A percentile compares a stretch with the other conserved stretches of the same genome.
Conservation (phyloP, 441 rosid species). For the Iberis amara region DNA sequence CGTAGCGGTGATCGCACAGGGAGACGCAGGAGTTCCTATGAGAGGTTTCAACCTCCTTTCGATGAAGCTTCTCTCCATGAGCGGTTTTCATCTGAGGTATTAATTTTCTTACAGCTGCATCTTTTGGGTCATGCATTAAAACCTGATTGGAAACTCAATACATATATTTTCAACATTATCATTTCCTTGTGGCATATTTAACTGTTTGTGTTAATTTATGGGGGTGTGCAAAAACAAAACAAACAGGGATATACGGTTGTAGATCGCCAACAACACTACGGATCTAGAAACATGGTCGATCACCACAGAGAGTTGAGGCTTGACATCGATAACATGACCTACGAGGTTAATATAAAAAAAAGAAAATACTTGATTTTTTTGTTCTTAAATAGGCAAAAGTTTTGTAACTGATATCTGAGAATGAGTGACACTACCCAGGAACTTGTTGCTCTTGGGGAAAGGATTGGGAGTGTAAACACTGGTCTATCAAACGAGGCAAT, state of each 20-base stretch:
- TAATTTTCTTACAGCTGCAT: not conserved
- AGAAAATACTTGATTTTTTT: too few species aligned
- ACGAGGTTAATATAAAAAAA: constrained; percentile 80
- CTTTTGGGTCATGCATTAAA: not conserved
- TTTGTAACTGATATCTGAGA: constrained; percentile 12
- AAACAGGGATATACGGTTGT: constrained; percentile 53
- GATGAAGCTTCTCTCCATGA: constrained; percentile 50
- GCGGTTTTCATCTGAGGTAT: constrained; percentile 63
- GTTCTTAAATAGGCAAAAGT: constrained; percentile 8
- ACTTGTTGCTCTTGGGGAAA: constrained; percentile 80
- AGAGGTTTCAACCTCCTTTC: constrained; percentile 47
- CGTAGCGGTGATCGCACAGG: constrained; percentile 52
- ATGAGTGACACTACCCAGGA: constrained; percentile 43
- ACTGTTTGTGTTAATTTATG: not conserved
- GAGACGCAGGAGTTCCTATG: constrained; percentile 61
- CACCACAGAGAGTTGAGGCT: constrained; percentile 89
- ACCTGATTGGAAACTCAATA: not conserved
- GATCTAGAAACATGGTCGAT: constrained; percentile 54
- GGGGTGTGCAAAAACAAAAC: not conserved
- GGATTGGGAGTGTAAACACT: constrained; percentile 77
- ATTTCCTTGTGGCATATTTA: constrained; percentile 12
- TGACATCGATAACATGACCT: constrained; percentile 76
- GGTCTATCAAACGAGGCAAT: constrained; percentile 61
- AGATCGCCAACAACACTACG: constrained; percentile 48
- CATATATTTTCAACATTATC: too few species aligned